Evolutionary conservation across 768 basidiomycete genomes (phyloP).

Genomic region (Panus rudis): DNA sequence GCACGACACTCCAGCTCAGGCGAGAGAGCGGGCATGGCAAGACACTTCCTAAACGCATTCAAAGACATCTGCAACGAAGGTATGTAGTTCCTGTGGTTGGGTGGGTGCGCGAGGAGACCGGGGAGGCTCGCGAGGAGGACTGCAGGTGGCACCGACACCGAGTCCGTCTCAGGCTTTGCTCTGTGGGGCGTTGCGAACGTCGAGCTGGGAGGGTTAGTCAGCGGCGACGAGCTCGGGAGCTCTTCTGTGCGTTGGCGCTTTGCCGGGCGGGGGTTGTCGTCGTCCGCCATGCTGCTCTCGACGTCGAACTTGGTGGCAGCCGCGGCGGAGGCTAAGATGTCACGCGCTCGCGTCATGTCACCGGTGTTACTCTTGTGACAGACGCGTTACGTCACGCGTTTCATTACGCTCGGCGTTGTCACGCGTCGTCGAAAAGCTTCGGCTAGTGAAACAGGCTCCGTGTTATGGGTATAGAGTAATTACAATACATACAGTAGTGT

Average conservation of each 20-base stretch:
- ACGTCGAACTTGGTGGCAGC: slow-evolving; percentile 6
- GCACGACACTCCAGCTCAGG: slow-evolving; percentile 61
- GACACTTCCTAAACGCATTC: slow-evolving; percentile 48
- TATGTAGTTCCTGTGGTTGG: slow-evolving; percentile 48
- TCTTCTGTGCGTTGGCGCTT: no score
- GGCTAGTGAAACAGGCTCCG: no score
- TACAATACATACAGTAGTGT: slow-evolving; percentile 1
- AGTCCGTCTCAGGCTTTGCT: not conserved
- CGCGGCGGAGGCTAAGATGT: not conserved
- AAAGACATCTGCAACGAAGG: slow-evolving; percentile 51
- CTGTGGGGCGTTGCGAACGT: not conserved
- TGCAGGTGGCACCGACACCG: slow-evolving; percentile 33
- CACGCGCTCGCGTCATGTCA: slow-evolving; percentile 2
- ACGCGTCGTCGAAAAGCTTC: no score
- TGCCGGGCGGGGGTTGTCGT: slow-evolving; percentile 12
- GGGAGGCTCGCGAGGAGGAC: slow-evolving; percentile 59
- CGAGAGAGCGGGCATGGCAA: slow-evolving; percentile 42
- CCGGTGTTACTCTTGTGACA: slow-evolving; percentile 2
- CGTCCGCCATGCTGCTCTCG: no score
- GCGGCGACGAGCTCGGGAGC: slow-evolving; percentile 7
- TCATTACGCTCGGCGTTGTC: no score
- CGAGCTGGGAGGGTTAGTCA: slow-evolving; percentile 6
- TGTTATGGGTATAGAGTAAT: no score
- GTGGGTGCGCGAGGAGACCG: slow-evolving; percentile 53
- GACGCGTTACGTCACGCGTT: slow-evolving; percentile 1